Base-by-base conservation (phyloP, 1,284 basidiomycete species). In the Schizopora paradoxa region DNA sequence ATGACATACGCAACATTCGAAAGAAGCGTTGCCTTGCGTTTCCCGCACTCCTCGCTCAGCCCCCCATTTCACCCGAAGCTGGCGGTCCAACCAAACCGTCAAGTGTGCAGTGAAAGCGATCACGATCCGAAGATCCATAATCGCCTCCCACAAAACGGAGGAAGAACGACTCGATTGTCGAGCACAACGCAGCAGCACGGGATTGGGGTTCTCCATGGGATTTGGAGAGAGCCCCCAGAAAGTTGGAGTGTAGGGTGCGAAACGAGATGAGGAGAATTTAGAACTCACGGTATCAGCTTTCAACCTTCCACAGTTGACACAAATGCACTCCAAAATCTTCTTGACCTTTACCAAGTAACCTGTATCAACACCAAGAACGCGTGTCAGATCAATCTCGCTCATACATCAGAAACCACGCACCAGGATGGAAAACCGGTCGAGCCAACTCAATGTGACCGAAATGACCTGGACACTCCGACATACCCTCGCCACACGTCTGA, bases 261-360 rank as follows among this genome's bases (percentile, higher is more conserved):
- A 88, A 86, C 83, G 82, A 87, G 82, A 76, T 79, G 76, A 79
- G 76, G 77, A n/a, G n/a, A 78, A 77, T 16, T 38, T 37, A 68
- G 64, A 62, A 91, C 91, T 87, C 79, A 94, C 91, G 76, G 82
- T 82, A 70, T 97, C 93, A 55, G 89, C 89, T 75, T 97, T 98
- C 57, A 99, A 77, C 69, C 91, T 96, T 61, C 96, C 96, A 68
- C 96, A 99, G 63, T 95, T 94, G 59, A 94, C 90, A 74, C 96
- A 99, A 58, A 99, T 91, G 69, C 88, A 91, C 76, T 99, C 96
- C 70, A 98, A 71, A 60, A 99, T 97, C 77, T 99, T 99, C 75
- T 99, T 99, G 66, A 98, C 93, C 81, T 98, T 99, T 66, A 91
- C 80, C 60, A 99, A 84, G 72, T 99, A 99, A 43, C 96, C 93